Conservation (phyloP, 306 rosid genomes). For the Malus sylvestris region DNA sequence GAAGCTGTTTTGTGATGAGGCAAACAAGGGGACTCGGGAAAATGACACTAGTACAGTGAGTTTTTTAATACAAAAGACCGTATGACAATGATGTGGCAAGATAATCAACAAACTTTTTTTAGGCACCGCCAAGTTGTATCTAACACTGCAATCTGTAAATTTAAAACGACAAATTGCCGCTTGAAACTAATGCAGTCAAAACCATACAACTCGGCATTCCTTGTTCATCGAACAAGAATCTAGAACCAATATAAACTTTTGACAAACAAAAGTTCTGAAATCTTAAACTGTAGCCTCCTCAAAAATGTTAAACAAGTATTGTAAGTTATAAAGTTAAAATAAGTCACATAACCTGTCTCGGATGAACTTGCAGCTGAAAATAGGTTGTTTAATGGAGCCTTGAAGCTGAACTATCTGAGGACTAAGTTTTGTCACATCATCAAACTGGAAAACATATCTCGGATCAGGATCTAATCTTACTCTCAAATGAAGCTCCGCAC, state of each 20-base stretch:
- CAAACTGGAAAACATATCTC: constrained; percentile 82
- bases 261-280: too few relatives aligned
- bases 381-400: constrained; percentile 80
- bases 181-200: neutral
- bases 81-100: neutral
- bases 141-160: neutral
- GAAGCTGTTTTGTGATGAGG: neutral
- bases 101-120: neutral
- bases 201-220: neutral
- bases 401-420: constrained; percentile 87
- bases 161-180: neutral
- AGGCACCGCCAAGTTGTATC: neutral
- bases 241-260: neutral
- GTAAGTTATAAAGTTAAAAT: constrained; percentile 6
- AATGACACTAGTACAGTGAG: neutral
- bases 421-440: constrained; percentile 60
- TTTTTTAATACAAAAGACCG: neutral
- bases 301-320: neutral
- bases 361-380: constrained; percentile 85
- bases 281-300: neutral
- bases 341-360: constrained; percentile 72
- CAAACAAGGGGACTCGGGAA: neutral
- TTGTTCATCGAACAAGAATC: neutral
- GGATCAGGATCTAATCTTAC: constrained; percentile 90
- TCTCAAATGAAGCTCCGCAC: constrained; percentile 75